Evolutionary conservation across 164 flowering plant genomes (phyloP).

Genomic region (Vitis rupestris): DNA sequence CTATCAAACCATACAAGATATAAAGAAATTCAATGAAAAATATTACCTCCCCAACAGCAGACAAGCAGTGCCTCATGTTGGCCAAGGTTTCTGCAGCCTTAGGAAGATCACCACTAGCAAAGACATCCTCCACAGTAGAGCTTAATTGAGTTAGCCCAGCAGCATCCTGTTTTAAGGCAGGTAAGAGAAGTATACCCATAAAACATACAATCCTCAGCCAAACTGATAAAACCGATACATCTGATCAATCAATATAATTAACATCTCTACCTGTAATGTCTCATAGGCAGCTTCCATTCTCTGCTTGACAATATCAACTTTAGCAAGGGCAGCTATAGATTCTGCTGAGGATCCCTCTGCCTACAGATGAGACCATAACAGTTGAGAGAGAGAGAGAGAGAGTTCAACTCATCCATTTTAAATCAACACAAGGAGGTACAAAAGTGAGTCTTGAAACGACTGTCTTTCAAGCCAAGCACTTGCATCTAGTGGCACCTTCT

Average conservation of each 20-base stretch:
- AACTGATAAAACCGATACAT: neutral
- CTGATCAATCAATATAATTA: slow-evolving; percentile 5
- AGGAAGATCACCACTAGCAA: slow-evolving; percentile 98
- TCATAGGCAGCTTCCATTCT: slow-evolving; percentile 98
- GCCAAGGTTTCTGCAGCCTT: slow-evolving; percentile 97
- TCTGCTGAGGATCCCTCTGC: slow-evolving; percentile 99
- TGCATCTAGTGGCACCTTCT: too few species aligned
- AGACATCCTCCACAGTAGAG: slow-evolving; percentile 98
- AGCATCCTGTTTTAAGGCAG: slow-evolving; percentile 65
- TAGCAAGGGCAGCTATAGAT: slow-evolving; percentile 89
- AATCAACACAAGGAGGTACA: too few species aligned
- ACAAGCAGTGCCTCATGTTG: slow-evolving; percentile 96
- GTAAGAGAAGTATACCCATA: neutral
- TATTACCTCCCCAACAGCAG: slow-evolving; percentile 97
- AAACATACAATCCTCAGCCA: slow-evolving; percentile 1
- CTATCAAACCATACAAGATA: neutral
- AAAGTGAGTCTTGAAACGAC: too few species aligned
- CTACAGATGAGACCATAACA: slow-evolving; percentile 31
- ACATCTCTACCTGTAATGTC: slow-evolving; percentile 75
- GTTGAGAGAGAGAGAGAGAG: neutral
- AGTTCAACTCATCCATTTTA: too few species aligned
- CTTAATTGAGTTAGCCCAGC: slow-evolving; percentile 97
- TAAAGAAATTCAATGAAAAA: slow-evolving; percentile 1
- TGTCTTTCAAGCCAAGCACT: too few species aligned
- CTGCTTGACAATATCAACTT: slow-evolving; percentile 89